Percentiles rank a stretch among this genome's conserved stretches.
These are phyloP conservation scores for Avicennia marina DNA, from an alignment of 257 asterid species.

Conservation along the genomic window DNA sequence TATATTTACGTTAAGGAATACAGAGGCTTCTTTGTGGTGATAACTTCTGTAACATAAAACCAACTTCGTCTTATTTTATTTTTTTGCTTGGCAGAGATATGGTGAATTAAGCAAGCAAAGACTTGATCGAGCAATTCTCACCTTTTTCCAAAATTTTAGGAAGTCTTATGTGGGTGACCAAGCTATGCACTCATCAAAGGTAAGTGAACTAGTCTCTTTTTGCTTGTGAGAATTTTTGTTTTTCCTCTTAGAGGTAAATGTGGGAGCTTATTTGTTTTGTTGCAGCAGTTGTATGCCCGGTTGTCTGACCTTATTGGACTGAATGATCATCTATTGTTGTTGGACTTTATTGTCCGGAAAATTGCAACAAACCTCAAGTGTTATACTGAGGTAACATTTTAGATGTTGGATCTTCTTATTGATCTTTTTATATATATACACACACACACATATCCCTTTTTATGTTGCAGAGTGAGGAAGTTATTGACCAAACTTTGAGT, in stretches of 20 bases:
- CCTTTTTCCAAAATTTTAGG: constrained; percentile 87
- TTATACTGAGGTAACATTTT: constrained; percentile 64
- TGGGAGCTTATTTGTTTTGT: constrained; percentile 27
- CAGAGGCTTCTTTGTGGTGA: constrained; percentile 6
- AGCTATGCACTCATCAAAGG: constrained; percentile 99
- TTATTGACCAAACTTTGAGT: constrained; percentile 81
- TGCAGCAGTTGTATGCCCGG: constrained; percentile 96
- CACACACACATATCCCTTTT: constrained; percentile 16
- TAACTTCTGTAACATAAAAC: constrained; percentile 6
- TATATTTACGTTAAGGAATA: too few species aligned
- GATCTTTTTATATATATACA: constrained; percentile 9
- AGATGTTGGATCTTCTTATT: constrained; percentile 7
- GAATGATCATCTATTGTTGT: constrained; percentile 82
- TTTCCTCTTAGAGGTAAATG: constrained; percentile 16
- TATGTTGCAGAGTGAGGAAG: constrained; percentile 71
- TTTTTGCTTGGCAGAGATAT: constrained; percentile 65
- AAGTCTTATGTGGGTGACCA: constrained; percentile 95
- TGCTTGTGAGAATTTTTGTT: constrained; percentile 10
- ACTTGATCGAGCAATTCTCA: constrained; percentile 92
- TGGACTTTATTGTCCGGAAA: constrained; percentile 80
- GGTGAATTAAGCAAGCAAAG: constrained; percentile 86
- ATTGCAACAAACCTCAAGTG: constrained; percentile 90
- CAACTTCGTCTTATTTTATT: constrained; percentile 4
- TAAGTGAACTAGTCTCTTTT: constrained; percentile 21
- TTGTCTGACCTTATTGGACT: constrained; percentile 95